Evolutionary conservation across 331 rosid genomes (phyloP).

Genomic region (Rosa hybrid): DNA sequence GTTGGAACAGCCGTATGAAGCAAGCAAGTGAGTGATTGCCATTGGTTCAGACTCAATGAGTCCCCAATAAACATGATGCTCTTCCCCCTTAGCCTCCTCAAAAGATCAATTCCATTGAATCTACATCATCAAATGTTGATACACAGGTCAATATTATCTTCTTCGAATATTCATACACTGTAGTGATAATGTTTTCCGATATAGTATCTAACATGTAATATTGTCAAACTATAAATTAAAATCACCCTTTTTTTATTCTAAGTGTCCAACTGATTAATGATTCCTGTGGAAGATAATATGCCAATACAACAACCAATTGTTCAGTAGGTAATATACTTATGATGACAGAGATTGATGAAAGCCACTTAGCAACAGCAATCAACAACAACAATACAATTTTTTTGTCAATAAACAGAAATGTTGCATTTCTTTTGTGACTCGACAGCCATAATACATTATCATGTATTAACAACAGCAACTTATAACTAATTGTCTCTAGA

Average conservation of each 20-base stretch:
- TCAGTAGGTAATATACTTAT: background rate
- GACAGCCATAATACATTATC: too few species aligned
- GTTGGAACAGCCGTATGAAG: conserved; percentile 49
- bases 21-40: conserved; percentile 90
- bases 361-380: conserved; percentile 3
- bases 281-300: background rate
- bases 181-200: background rate
- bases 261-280: background rate
- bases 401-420: background rate
- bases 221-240: background rate
- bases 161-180: background rate
- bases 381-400: too few species aligned
- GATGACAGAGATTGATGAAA: conserved; percentile 3
- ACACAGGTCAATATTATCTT: background rate
- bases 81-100: conserved; percentile 46
- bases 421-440: background rate
- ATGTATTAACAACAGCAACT: background rate
- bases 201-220: background rate
- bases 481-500: background rate
- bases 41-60: conserved; percentile 85
- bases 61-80: conserved; percentile 74
- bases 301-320: background rate
- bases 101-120: conserved; percentile 53
- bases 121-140: conserved; percentile 27
- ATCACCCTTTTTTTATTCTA: background rate